Evolutionary conservation across 768 basidiomycete genomes (phyloP), one percentile per base, ranked within the genome.

Genomic region (Phylloporus rhodoxanthus): DNA sequence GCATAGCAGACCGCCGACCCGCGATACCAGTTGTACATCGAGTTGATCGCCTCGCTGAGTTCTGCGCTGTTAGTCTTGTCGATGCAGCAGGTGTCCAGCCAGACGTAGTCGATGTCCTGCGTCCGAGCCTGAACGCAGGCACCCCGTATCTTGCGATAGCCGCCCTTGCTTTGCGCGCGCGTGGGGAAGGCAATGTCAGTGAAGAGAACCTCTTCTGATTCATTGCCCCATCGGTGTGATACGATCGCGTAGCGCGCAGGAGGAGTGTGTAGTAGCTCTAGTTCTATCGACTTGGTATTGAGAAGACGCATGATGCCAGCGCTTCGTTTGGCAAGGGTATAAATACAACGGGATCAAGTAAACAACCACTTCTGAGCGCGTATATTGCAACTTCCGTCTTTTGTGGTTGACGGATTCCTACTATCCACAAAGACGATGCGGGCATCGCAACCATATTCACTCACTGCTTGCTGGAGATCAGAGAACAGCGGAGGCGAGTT

Each of bases 41-140:
- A 49, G 29, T 65, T 63, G 47, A 68, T 65, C 17, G 68, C 58
- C 36, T 68, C 59, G 23, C 33, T 23, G 15, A 70, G 58, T 32
- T 68, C 68, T 2, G 61, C 48, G 45, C 50, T 62, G 45, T 53
- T 67, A 33, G 26, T 34, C 53, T 49, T 63, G 44, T 68, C 47
- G 45, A 70, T 67, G 40, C 69, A 69, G 25, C 59, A 68, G 0
- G 67, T 69, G n/a, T 70, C 62, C 44, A 66, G 23, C 67, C 67
- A 70, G 20, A 68, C 49, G 39, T 64, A 61, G 14, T 21, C n/a
- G 26, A 61, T 30, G 8, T 68, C 54, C 11, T 25, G 20, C 15
- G 6, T 1, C 23, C n/a, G n/a, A n/a, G 65, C 64, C 47, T 55
- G 57, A 2, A 8, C n/a, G 26, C 62, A 64, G 29, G 56, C 43